Conservation (phyloP, 1,284 basidiomycete species). For the Xerocomus nothofagi region DNA sequence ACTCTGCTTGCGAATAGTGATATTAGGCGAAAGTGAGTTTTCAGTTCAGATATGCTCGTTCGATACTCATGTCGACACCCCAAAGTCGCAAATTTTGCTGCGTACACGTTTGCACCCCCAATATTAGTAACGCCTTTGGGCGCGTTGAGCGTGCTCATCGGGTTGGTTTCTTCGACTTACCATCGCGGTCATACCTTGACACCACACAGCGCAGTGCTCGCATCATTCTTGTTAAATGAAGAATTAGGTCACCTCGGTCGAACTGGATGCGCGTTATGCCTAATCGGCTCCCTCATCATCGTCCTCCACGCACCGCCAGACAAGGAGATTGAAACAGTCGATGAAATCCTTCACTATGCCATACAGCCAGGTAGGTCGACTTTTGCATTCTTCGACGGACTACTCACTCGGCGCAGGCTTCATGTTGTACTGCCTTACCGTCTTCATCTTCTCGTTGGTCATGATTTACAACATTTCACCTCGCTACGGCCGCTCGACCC, state of each 20-base stretch:
- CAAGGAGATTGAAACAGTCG: conserved; percentile 91
- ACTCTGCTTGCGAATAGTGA: conserved; percentile 53
- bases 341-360: conserved; percentile 91
- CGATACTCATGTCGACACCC: conserved; percentile 6
- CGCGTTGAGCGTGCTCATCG: conserved; percentile 95
- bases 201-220: conserved; percentile 78
- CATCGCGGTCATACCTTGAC: conserved; percentile 12
- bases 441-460: conserved; percentile 77
- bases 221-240: conserved; percentile 92
- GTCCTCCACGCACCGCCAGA: conserved; percentile 97
- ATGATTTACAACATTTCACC: conserved; percentile 91
- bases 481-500: conserved; percentile 85
- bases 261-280: conserved; percentile 89
- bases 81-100: conserved; percentile 98
- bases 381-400: neutral
- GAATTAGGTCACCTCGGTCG: conserved; percentile 92
- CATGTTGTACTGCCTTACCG: conserved; percentile 85
- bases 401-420: conserved; percentile 58
- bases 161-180: conserved; percentile 51
- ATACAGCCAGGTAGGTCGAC: conserved; percentile 76
- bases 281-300: conserved; percentile 93
- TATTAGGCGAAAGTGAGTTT: conserved; percentile 80
- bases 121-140: conserved; percentile 97
- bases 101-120: conserved; percentile 97
- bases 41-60: neutral